Evolutionary conservation across 257 asterid genomes (phyloP), one percentile per base, ranked within the genome.

Genomic region (Prunella vulgaris): DNA sequence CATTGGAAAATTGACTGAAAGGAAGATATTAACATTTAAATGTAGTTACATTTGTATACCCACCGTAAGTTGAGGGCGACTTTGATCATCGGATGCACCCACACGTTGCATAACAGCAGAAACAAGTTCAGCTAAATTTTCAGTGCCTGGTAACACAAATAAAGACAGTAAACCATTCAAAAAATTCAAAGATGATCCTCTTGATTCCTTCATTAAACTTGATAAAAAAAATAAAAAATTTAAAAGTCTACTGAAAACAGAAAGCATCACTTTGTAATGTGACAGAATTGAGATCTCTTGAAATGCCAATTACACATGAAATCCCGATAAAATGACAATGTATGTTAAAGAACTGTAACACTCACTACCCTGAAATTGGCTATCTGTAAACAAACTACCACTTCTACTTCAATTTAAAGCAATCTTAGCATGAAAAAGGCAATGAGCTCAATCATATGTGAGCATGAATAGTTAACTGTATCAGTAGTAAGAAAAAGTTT

Each of bases 61-160:
- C 80, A 93, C 97, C 96, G 85, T 78, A 74, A 93, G 86, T 66
- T 89, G 97, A 68, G 95, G 93, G 51, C 32, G 77, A 27, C 27
- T 70, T 59, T 83, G 84, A 56, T 68, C 81, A 64, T 74, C 76
- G 57, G 84, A 53, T 20, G 60, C 71, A 46, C 96, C 97, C 68
- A 85, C 74, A 67, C 99, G 88, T 78, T 83, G 87, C 80, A 81
- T 60, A 65, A 93, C 88, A 51, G 90, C 88, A 77, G 93, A 80
- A 70, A 87, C 82, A 67, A 93, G 97, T 84, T 90, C 99, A 56
- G 64, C 82, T 70, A 93, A 79, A 77, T 49, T 89, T 67, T 88
- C 95, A 2, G 87, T 49, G 77, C 97, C 99, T 93, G 87, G 66
- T 68, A 25, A 69, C 33, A 68, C 44, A 69, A 40, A 44, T 21